These are phyloP conservation scores for Didymella segeticola DNA, from an alignment of 2,329 filamentous ascomycete genomes.

Conservation along the genomic window DNA sequence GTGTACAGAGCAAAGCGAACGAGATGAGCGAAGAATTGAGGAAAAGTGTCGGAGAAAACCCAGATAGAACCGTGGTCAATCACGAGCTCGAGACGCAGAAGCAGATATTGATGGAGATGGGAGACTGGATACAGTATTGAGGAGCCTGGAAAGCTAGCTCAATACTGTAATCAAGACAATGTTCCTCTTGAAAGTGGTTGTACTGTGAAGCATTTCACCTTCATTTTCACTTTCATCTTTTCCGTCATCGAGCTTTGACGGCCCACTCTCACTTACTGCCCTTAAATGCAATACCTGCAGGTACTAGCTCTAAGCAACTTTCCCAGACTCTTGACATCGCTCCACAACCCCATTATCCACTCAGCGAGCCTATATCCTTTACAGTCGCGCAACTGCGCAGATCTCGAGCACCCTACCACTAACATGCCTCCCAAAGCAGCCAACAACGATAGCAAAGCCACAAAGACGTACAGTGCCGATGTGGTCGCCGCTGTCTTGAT, in stretches of 20 bases:
- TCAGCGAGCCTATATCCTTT: neutral
- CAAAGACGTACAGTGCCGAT: slow-evolving; percentile 21
- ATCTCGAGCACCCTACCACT: neutral
- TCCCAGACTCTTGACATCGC: neutral
- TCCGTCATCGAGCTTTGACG: neutral
- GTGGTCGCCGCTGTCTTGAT: slow-evolving; percentile 24
- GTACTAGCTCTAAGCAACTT: neutral
- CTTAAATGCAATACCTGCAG: neutral
- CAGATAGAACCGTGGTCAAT: slow-evolving; percentile 29
- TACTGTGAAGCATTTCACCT: neutral
- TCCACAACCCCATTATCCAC: neutral
- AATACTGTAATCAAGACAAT: too few relatives aligned
- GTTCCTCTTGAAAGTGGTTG: neutral
- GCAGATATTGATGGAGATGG: slow-evolving; percentile 40
- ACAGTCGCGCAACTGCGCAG: neutral
- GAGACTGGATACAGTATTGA: slow-evolving; percentile 28
- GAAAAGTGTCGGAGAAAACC: slow-evolving; percentile 28
- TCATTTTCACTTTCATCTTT: slow-evolving; percentile 10
- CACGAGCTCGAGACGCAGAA: slow-evolving; percentile 36
- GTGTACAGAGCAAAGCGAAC: slow-evolving; percentile 48
- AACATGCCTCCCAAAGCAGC: slow-evolving; percentile 3
- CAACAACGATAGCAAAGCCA: slow-evolving; percentile 2
- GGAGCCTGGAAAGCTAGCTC: too few relatives aligned
- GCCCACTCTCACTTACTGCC: slow-evolving; percentile 14
- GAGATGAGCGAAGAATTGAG: slow-evolving; percentile 38